Base-by-base conservation (phyloP, 306 rosid species). In the Cicer chorassanicum region DNA sequence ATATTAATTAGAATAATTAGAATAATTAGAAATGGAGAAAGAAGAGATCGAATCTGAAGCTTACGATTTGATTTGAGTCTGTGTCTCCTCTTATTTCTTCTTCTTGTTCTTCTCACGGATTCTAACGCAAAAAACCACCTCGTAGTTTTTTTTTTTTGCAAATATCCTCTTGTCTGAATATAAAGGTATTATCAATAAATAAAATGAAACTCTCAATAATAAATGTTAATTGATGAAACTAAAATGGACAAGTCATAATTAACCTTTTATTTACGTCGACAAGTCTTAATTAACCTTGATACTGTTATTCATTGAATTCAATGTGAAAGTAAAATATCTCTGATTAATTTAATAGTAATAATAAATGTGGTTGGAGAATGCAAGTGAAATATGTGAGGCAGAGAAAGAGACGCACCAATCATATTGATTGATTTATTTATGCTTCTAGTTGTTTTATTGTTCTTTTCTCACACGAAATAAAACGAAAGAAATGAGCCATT, bases 31-130 rank as follows among this genome's bases (percentile, higher is more conserved):
- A 29, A 29, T 29, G 34, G 34, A 43, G 48, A 44, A 6, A 13
- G 7, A 46, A 5, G 24, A 12, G 81, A 70, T 83, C 76, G 83
- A 86, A 80, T 75, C 85, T 74, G 21, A 51, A 71, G 76, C 39
- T 48, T 15, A 16, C 4, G 66, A 6, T 43, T 42, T 3, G 18
- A 13, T 78, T 70, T 64, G 54, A 60, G 87, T 66, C 86, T 80
- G 83, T 68, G 81, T 70, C 84, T 70, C 83, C 87, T 72, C 84
- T 72, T 29, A 29, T 75, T 56, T 36, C 39, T 9, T 13, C 76
- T 74, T 78, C 59, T 18, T 76, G 19, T 67, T 24, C 49, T 9
- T 44, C n/a, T 76, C 72, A 64, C 64, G 11, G 81, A 79, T 72
- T 76, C 82, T 41, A 62, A 78, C 59, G 82, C 69, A 78, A 79